These are phyloP conservation scores for Lactuca sativa DNA, from an alignment of 129 eudicot species.

Conservation along the genomic window DNA sequence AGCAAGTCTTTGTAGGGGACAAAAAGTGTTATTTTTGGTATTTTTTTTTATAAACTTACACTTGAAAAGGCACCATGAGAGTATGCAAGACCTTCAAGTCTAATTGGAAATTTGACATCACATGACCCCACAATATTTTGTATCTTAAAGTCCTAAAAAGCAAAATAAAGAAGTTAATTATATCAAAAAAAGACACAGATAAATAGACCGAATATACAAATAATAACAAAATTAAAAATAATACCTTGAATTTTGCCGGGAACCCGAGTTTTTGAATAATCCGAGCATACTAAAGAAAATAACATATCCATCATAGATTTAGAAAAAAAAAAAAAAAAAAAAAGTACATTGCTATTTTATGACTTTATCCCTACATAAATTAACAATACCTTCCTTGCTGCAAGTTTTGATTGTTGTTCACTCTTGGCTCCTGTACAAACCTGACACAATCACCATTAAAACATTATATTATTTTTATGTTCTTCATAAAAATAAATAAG, in stretches of 20 bases:
- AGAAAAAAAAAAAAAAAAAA: too few relatives aligned
- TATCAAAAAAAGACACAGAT: not conserved
- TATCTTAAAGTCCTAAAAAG: constrained; percentile 75
- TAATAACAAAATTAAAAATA: not conserved
- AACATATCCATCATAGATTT: not conserved
- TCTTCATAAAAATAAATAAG: not conserved
- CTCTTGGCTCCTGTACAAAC: constrained; percentile 98
- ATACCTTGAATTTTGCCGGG: constrained; percentile 80
- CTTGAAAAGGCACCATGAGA: constrained; percentile 91
- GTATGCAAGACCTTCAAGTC: constrained; percentile 87
- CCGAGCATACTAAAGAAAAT: constrained; percentile 63
- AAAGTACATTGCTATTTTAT: not conserved
- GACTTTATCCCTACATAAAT: not conserved
- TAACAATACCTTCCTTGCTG: constrained; percentile 72
- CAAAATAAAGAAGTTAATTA: not conserved
- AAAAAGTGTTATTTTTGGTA: not conserved
- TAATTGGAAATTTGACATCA: constrained; percentile 89
- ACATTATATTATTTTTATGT: constrained; percentile 3
- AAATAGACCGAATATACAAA: not conserved
- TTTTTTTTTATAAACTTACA: constrained; percentile 41
- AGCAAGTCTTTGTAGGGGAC: not conserved
- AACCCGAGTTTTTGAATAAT: constrained; percentile 93
- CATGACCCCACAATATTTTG: constrained; percentile 95
- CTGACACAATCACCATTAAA: constrained; percentile 37
- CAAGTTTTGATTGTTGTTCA: constrained; percentile 86